phyloP scores from a whole-genome alignment of 1,139 yeast species.

The Debaryomyces fabryi region DNA sequence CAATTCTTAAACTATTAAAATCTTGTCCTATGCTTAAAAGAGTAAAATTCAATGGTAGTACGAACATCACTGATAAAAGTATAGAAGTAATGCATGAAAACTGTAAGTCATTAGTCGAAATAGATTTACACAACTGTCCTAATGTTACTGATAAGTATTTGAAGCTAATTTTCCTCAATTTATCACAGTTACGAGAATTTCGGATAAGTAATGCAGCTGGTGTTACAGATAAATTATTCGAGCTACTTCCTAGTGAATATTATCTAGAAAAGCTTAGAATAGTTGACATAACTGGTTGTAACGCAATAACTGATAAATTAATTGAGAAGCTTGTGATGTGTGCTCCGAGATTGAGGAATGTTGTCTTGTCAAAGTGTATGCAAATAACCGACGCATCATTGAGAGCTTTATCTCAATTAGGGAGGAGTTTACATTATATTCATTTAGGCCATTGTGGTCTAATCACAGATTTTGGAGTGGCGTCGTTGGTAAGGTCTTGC shows the following conservation, averaged over 20 bases:
- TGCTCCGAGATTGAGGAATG: conserved; percentile 87
- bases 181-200: conserved; percentile 78
- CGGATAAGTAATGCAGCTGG: conserved; percentile 75
- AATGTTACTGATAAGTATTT: conserved; percentile 67
- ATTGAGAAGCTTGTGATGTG: conserved; percentile 70
- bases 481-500: conserved; percentile 73
- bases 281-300: conserved; percentile 84
- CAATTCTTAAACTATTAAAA: conserved; percentile 60
- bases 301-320: conserved; percentile 76
- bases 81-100: conserved; percentile 62
- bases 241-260: conserved; percentile 44
- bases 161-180: conserved; percentile 59
- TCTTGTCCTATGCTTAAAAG: conserved; percentile 79
- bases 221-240: conserved; percentile 67
- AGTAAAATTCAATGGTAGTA: conserved; percentile 77
- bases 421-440: conserved; percentile 82
- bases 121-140: conserved; percentile 86
- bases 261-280: conserved; percentile 63
- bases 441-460: conserved; percentile 94
- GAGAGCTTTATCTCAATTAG: conserved; percentile 69
- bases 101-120: conserved; percentile 84
- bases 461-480: conserved; percentile 88
- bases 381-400: conserved; percentile 85
- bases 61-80: conserved; percentile 66
- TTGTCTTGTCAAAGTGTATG: conserved; percentile 86